Conservation (phyloP, 2,329 filamentous ascomycete species). For the Ceratocystis huliohia region DNA sequence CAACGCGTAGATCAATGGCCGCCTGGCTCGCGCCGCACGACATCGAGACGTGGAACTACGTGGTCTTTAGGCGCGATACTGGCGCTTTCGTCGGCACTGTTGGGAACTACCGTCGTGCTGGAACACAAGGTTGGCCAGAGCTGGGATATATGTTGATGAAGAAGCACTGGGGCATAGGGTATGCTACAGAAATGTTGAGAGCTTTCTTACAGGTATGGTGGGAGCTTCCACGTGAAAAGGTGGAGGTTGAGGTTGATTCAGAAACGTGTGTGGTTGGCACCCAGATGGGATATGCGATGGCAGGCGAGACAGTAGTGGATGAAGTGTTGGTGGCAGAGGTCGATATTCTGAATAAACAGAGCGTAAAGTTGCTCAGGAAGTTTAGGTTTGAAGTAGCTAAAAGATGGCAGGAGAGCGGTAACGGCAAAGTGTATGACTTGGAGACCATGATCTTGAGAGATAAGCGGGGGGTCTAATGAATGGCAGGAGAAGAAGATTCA, state of each 20-base stretch:
- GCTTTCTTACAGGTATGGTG: constrained; percentile 38
- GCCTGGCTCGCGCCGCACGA: constrained; percentile 39
- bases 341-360: constrained; percentile 38
- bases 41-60: constrained; percentile 42
- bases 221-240: constrained; percentile 35
- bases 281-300: not conserved
- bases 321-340: constrained; percentile 38
- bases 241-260: constrained; percentile 34
- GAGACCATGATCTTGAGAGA: constrained; percentile 14
- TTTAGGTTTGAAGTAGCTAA: constrained; percentile 40
- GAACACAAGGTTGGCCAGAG: constrained; percentile 41
- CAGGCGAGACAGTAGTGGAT: constrained; percentile 25
- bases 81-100: constrained; percentile 42
- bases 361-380: constrained; percentile 45
- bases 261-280: constrained; percentile 27
- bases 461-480: not conserved
- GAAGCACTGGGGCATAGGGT: constrained; percentile 43
- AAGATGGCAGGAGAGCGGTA: constrained; percentile 28
- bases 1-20: constrained; percentile 33
- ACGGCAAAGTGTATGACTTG: constrained; percentile 13
- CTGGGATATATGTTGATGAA: constrained; percentile 45
- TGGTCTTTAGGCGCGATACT: constrained; percentile 36
- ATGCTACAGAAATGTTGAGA: constrained; percentile 43
- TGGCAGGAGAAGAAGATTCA: not conserved
- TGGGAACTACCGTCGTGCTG: constrained; percentile 30